Conservation (phyloP, 495 filamentous ascomycete species). For the Daldinia loculata region DNA sequence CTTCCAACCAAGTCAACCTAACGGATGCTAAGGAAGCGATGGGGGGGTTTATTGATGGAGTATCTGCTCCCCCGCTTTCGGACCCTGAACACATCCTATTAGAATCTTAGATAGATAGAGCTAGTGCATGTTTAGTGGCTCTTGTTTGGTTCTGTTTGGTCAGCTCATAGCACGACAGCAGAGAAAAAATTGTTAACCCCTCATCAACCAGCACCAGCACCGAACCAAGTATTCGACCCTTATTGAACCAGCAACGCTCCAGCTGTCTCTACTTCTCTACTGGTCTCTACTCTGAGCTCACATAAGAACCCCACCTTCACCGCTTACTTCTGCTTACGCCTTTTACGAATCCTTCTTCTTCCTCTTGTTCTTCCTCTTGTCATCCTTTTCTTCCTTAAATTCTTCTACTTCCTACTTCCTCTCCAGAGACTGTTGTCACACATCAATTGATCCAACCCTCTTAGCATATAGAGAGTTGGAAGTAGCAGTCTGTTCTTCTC, state of each 20-base stretch:
- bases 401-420: conserved; percentile 5
- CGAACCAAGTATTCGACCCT: background rate
- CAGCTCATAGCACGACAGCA: conserved; percentile 41
- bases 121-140: conserved; percentile 13
- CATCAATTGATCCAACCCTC: conserved; percentile 30
- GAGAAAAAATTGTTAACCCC: conserved; percentile 46
- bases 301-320: conserved; percentile 42
- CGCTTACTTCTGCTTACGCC: conserved; percentile 32
- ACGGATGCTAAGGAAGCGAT: conserved; percentile 4
- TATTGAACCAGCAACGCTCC: conserved; percentile 5
- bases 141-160: conserved; percentile 17
- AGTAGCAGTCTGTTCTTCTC: conserved; percentile 40
- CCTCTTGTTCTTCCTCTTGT: conserved; percentile 11
- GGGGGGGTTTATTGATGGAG: conserved; percentile 6
- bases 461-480: conserved; percentile 35
- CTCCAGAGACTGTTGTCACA: conserved; percentile 33
- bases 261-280: background rate
- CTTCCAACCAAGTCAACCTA: background rate
- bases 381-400: conserved; percentile 16
- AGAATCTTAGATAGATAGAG: no score
- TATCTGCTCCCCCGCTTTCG: conserved; percentile 47
- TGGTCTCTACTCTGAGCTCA: conserved; percentile 17
- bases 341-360: conserved; percentile 33
- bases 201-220: conserved; percentile 24
- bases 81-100: conserved; percentile 32